These are phyloP conservation scores for Parasarocladium wereldwijsianum DNA, from an alignment of 2,329 filamentous ascomycete genomes.

Conservation along the genomic window DNA sequence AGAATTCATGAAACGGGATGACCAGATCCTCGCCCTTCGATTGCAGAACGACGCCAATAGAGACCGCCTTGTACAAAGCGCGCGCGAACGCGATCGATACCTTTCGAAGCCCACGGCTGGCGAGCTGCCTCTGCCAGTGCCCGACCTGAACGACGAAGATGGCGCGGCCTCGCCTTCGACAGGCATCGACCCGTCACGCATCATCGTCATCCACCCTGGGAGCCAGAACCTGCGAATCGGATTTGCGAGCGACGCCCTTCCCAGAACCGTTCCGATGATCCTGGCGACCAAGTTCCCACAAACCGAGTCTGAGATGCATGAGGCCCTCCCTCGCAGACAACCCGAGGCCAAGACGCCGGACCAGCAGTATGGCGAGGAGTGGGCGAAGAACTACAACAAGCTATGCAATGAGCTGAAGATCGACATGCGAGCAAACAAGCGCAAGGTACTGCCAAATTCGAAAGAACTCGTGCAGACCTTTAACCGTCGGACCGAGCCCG, in stretches of 20 bases:
- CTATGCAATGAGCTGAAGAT: constrained; percentile 79
- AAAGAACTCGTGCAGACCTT: constrained; percentile 92
- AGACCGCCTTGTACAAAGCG: constrained; percentile 69
- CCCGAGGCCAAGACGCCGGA: constrained; percentile 49
- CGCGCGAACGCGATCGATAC: constrained; percentile 76
- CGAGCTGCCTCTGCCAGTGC: constrained; percentile 45
- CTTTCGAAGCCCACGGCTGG: constrained; percentile 52
- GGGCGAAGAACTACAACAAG: constrained; percentile 58
- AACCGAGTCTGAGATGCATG: constrained; percentile 73
- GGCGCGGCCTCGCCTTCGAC: constrained; percentile 39
- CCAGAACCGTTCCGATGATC: constrained; percentile 87
- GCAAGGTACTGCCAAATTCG: constrained; percentile 90
- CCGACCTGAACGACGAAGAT: constrained; percentile 45
- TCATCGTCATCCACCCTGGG: constrained; percentile 88
- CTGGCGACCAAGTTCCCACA: constrained; percentile 65
- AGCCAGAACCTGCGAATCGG: constrained; percentile 93
- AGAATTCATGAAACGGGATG: constrained; percentile 96
- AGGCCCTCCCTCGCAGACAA: constrained; percentile 60
- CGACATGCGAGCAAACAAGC: constrained; percentile 86
- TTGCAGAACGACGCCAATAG: constrained; percentile 77
- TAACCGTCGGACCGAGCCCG: constrained; percentile 71
- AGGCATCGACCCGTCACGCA: constrained; percentile 65
- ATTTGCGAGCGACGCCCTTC: constrained; percentile 86
- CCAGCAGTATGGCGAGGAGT: constrained; percentile 78
- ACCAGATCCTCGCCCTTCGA: constrained; percentile 81